Evolutionary conservation across 2,329 filamentous ascomycete species (phyloP).

Genomic region (Fusarium newnesense): DNA sequence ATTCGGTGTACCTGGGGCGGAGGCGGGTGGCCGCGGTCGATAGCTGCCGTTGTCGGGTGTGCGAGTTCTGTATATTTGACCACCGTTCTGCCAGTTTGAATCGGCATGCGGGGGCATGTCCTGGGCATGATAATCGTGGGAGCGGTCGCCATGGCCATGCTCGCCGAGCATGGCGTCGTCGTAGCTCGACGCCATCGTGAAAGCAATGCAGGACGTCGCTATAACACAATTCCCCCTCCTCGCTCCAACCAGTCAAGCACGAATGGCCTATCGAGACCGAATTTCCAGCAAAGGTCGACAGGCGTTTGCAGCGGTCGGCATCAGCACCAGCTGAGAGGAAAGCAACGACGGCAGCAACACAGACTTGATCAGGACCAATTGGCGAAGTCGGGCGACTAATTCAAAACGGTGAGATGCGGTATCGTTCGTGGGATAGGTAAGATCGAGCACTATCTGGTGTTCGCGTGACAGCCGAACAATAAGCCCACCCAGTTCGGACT

Average conservation of each 20-base stretch:
- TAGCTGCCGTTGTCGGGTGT: conserved; percentile 52
- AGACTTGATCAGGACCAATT: conserved; percentile 45
- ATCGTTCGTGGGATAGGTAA: conserved; percentile 29
- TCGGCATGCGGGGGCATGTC: conserved; percentile 49
- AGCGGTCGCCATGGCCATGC: conserved; percentile 47
- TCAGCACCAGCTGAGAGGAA: conserved; percentile 48
- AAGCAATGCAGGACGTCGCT: conserved; percentile 40
- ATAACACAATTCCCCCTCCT: conserved; percentile 42
- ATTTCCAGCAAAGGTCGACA: conserved; percentile 47
- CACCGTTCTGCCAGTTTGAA: conserved; percentile 52
- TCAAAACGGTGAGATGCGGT: conserved; percentile 21
- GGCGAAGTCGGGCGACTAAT: conserved; percentile 25
- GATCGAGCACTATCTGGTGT: conserved; percentile 34
- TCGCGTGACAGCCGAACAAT: conserved; percentile 45
- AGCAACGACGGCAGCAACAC: conserved; percentile 22
- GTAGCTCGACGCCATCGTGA: conserved; percentile 60
- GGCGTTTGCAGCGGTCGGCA: conserved; percentile 51
- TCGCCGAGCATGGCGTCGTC: conserved; percentile 55
- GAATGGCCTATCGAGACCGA: conserved; percentile 47
- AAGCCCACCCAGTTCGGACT: conserved; percentile 38
- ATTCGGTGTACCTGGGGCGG: conserved; percentile 49
- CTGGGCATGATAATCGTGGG: conserved; percentile 33
- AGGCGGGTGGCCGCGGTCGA: conserved; percentile 48
- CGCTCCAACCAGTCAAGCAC: conserved; percentile 39
- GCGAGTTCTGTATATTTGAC: conserved; percentile 44